A percentile compares a stretch with the other conserved stretches of the same genome.
These are phyloP conservation scores for Arthonia radiata DNA, from an alignment of 495 filamentous ascomycete genomes.

Conservation along the genomic window DNA sequence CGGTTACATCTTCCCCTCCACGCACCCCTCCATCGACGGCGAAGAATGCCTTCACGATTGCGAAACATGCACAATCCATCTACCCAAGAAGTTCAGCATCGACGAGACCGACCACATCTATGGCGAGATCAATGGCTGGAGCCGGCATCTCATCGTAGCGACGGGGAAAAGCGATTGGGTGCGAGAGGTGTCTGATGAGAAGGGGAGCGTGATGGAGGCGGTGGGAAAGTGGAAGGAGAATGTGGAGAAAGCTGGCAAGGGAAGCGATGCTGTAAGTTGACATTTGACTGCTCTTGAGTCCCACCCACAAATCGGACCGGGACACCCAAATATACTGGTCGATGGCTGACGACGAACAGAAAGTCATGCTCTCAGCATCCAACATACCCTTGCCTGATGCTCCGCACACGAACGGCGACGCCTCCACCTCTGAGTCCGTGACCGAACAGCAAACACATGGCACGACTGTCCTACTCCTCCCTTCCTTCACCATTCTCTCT, in stretches of 20 bases:
- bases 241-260: too few species aligned
- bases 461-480: slow-evolving; percentile 72
- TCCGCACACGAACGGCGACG: slow-evolving; percentile 25
- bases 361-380: slow-evolving; percentile 76
- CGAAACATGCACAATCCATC: slow-evolving; percentile 49
- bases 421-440: too few species aligned
- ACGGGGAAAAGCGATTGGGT: slow-evolving; percentile 94
- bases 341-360: slow-evolving; percentile 20
- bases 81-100: slow-evolving; percentile 50
- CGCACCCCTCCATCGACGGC: slow-evolving; percentile 49
- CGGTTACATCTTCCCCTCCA: slow-evolving; percentile 46
- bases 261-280: too few species aligned
- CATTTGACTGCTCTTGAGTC: too few species aligned
- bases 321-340: too few species aligned
- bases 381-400: slow-evolving; percentile 61
- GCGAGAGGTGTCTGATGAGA: slow-evolving; percentile 67
- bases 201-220: slow-evolving; percentile 87
- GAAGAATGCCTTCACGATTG: slow-evolving; percentile 84
- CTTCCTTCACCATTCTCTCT: slow-evolving; percentile 65
- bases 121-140: slow-evolving; percentile 70
- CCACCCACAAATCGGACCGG: too few species aligned
- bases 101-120: slow-evolving; percentile 62
- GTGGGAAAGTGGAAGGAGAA: slow-evolving; percentile 36
- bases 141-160: slow-evolving; percentile 71
- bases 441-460: too few species aligned